Evolutionary conservation across 2,329 filamentous ascomycete species (phyloP).

Genomic region (Fusarium neocosmosporiellum): DNA sequence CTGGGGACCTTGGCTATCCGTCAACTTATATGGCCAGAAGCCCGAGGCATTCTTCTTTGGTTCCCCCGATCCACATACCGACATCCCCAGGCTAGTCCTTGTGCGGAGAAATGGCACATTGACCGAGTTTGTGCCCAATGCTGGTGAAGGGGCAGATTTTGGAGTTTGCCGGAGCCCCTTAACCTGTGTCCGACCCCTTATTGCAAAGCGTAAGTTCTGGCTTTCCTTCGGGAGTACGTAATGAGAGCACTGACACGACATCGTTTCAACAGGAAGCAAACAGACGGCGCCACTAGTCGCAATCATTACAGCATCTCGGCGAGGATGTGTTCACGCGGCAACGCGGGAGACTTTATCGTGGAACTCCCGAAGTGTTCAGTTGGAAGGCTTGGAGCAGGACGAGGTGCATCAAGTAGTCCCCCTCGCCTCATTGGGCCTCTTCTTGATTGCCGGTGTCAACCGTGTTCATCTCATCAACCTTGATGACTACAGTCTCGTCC

Average conservation of each 20-base stretch:
- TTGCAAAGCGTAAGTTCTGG: conserved; percentile 56
- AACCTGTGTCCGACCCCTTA: conserved; percentile 59
- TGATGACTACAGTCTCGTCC: conserved; percentile 60
- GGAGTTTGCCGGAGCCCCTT: conserved; percentile 65
- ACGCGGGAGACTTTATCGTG: conserved; percentile 57
- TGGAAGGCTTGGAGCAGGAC: conserved; percentile 59
- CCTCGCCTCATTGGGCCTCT: conserved; percentile 67
- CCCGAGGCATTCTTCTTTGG: conserved; percentile 74
- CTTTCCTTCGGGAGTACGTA: background rate
- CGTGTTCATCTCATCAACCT: conserved; percentile 69
- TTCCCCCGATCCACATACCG: conserved; percentile 47
- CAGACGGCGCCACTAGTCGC: conserved; percentile 27
- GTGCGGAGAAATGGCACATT: conserved; percentile 74
- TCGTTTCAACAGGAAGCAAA: conserved; percentile 16
- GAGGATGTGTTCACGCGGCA: conserved; percentile 62
- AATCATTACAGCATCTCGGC: conserved; percentile 60
- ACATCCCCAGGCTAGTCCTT: conserved; percentile 64
- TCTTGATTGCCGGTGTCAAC: conserved; percentile 68
- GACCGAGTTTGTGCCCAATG: conserved; percentile 65
- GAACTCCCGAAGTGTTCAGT: conserved; percentile 59
- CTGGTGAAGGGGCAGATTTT: conserved; percentile 54
- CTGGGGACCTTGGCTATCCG: conserved; percentile 65
- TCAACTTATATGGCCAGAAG: conserved; percentile 64
- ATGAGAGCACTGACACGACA: background rate
- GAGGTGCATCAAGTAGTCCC: conserved; percentile 65